Percentiles rank a stretch among this genome's conserved stretches.
phyloP scores from a whole-genome alignment of 805 yeast species.

The Saccharomyces eubayanus region DNA sequence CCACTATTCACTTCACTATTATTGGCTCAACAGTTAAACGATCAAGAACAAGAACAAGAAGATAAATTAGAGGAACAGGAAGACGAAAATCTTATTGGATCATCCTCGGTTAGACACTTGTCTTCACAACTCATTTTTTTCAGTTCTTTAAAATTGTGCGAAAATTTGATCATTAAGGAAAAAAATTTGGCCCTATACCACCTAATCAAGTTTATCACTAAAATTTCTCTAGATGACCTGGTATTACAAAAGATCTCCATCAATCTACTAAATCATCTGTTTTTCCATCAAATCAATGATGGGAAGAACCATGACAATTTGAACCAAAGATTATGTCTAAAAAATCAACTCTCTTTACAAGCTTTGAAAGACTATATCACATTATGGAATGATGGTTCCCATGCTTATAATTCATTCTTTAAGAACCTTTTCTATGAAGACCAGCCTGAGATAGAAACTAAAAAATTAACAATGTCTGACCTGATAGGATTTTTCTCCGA shows the following conservation, averaged over 20 bases:
- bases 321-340: slow-evolving; percentile 8
- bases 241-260: slow-evolving; percentile 29
- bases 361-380: slow-evolving; percentile 19
- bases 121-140: slow-evolving; percentile 7
- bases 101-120: slow-evolving; percentile 5
- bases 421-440: slow-evolving; percentile 11
- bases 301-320: neutral
- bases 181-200: slow-evolving; percentile 32
- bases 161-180: slow-evolving; percentile 31
- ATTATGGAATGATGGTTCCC: slow-evolving; percentile 33
- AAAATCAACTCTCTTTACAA: slow-evolving; percentile 21
- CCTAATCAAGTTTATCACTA: slow-evolving; percentile 30
- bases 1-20: slow-evolving; percentile 15
- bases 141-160: slow-evolving; percentile 24
- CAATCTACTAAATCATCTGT: slow-evolving; percentile 26
- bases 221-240: slow-evolving; percentile 30
- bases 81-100: neutral
- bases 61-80: neutral
- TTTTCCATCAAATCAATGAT: slow-evolving; percentile 13
- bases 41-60: slow-evolving; percentile 3
- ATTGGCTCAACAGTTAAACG: slow-evolving; percentile 16
- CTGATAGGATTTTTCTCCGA: slow-evolving; percentile 14
- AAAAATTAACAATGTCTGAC: slow-evolving; percentile 5
- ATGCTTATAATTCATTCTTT: slow-evolving; percentile 19
- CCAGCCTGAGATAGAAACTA: slow-evolving; percentile 14